Percentiles rank a stretch among this genome's conserved stretches.
These are phyloP conservation scores for Cucumis cinereus DNA, from an alignment of 306 rosid genomes.

Conservation along the genomic window DNA sequence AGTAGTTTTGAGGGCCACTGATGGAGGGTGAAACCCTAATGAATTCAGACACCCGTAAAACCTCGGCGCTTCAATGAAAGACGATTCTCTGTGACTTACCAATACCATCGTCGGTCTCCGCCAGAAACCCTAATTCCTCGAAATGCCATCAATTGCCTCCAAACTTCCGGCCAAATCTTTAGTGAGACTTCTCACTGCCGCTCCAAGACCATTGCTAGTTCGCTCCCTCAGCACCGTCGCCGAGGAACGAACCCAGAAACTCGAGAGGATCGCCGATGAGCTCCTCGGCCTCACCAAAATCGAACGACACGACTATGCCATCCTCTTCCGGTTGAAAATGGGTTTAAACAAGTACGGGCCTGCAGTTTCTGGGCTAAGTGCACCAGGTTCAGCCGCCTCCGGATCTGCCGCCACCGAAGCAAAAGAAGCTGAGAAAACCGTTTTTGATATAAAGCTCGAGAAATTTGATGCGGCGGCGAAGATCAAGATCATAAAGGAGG, in stretches of 20 bases:
- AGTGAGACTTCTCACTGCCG: constrained; percentile 8
- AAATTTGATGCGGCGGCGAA: constrained; percentile 31
- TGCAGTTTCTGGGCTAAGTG: constrained; percentile 17
- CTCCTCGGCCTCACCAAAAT: constrained; percentile 27
- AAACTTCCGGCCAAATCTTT: constrained; percentile 16
- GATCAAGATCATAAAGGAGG: constrained; percentile 43
- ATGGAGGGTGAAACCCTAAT: not conserved
- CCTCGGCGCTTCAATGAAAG: not conserved
- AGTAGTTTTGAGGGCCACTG: not conserved
- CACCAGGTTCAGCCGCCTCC: constrained; percentile 7
- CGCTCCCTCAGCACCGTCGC: constrained; percentile 13
- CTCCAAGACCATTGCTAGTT: not conserved
- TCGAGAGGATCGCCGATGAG: constrained; percentile 32
- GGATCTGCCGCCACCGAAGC: constrained; percentile 17
- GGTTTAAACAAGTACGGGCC: constrained; percentile 36
- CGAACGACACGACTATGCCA: constrained; percentile 27
- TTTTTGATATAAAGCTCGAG: constrained; percentile 36
- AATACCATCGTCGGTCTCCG: not conserved
- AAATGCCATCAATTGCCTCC: constrained; percentile 8
- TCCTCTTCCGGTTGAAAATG: constrained; percentile 33
- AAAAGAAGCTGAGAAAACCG: constrained; percentile 26
- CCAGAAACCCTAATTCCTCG: not conserved
- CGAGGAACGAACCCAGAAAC: constrained; percentile 21
- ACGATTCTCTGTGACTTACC: not conserved
- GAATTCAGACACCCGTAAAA: not conserved